Conservation (phyloP, 805 yeast genomes). For the Lipomyces spencermartinsiae region DNA sequence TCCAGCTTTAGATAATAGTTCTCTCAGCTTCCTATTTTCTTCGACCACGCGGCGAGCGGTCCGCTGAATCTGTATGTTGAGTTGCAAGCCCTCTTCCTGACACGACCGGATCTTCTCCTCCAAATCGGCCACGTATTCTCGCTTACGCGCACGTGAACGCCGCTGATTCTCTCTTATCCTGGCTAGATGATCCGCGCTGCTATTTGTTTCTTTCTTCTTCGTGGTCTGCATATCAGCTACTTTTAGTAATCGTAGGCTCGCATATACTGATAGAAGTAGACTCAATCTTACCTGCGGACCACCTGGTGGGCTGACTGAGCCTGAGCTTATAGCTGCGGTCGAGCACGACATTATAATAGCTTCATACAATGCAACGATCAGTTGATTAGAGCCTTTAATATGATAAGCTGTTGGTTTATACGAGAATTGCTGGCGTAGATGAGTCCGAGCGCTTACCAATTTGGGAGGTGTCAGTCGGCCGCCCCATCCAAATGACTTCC, state of each 20-base stretch:
- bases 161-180: conserved; percentile 36
- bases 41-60: conserved; percentile 36
- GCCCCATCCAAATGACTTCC: too few species aligned
- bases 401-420: background rate
- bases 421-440: background rate
- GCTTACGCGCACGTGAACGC: conserved; percentile 35
- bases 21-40: conserved; percentile 30
- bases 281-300: background rate
- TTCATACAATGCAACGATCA: background rate
- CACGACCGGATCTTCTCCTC: conserved; percentile 31
- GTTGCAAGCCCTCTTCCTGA: conserved; percentile 33
- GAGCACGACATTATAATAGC: background rate
- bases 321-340: background rate
- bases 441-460: too few species aligned
- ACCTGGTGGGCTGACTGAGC: background rate
- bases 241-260: conserved; percentile 4
- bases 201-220: conserved; percentile 2
- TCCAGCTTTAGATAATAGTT: conserved; percentile 24
- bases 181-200: conserved; percentile 24
- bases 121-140: conserved; percentile 32
- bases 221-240: background rate
- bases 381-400: background rate
- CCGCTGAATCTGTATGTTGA: conserved; percentile 34
- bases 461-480: background rate
- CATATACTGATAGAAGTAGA: background rate